Conservation (phyloP, 2,329 filamentous ascomycete species). For the Xylogone sp. region DNA sequence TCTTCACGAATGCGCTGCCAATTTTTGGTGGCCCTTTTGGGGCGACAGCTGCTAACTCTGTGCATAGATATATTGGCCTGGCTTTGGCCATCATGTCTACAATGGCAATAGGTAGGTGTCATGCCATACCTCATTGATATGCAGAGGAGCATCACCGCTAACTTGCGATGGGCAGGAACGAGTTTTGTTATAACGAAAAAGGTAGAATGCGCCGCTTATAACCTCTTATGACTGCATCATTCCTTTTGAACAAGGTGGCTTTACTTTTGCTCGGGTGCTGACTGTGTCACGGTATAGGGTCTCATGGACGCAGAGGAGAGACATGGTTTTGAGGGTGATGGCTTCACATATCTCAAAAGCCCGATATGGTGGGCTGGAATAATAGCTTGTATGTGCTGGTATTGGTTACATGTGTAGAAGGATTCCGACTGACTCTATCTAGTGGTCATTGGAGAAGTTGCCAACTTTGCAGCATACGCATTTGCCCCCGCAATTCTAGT, state of each 20-base stretch:
- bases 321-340: conserved; percentile 95
- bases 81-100: conserved; percentile 71
- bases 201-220: conserved; percentile 46
- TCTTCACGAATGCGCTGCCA: background rate
- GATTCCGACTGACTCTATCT: conserved; percentile 21
- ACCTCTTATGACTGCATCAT: conserved; percentile 33
- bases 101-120: conserved; percentile 66
- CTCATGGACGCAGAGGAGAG: conserved; percentile 85
- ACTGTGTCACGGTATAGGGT: conserved; percentile 51
- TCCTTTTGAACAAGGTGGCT: conserved; percentile 49
- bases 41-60: conserved; percentile 16
- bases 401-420: conserved; percentile 2
- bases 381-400: conserved; percentile 63
- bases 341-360: conserved; percentile 88
- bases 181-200: conserved; percentile 99
- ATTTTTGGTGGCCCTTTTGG: background rate
- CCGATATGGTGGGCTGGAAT: conserved; percentile 99
- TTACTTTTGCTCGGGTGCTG: conserved; percentile 31
- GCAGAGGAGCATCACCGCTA: no score
- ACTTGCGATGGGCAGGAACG: conserved; percentile 56
- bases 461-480: conserved; percentile 97
- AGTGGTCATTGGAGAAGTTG: conserved; percentile 92
- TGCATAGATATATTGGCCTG: conserved; percentile 68
- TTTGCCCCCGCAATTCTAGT: conserved; percentile 99
- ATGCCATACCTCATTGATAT: no score